A percentile compares a stretch with the other conserved stretches of the same genome.
phyloP scores from a whole-genome alignment of 2,329 filamentous ascomycete genomes.

The Ceratocystis lukuohia region DNA sequence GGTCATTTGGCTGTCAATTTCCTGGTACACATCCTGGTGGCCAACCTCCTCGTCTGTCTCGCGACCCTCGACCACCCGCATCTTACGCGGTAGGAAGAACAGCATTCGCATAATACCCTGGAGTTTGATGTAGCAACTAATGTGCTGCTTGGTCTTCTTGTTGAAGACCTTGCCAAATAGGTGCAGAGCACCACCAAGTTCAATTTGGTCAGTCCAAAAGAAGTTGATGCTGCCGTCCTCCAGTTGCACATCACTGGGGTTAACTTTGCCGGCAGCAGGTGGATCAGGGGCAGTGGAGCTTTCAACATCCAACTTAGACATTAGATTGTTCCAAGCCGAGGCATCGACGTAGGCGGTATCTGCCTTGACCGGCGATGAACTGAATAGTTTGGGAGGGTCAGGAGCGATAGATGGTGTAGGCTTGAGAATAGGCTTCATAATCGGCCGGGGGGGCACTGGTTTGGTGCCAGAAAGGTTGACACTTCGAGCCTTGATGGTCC shows the following conservation, averaged over 20 bases:
- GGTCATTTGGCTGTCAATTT: conserved; percentile 80
- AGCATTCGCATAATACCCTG: conserved; percentile 89
- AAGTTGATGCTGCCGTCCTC: conserved; percentile 82
- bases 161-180: conserved; percentile 94
- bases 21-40: conserved; percentile 80
- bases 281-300: conserved; percentile 43
- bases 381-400: conserved; percentile 40
- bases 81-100: conserved; percentile 75
- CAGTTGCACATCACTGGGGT: conserved; percentile 75
- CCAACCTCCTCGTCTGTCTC: conserved; percentile 65
- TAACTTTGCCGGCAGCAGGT: conserved; percentile 63
- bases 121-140: conserved; percentile 90
- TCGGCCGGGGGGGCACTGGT: conserved; percentile 41
- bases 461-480: conserved; percentile 78
- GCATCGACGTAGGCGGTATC: conserved; percentile 45
- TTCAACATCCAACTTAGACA: conserved; percentile 71
- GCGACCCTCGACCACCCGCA: conserved; percentile 41
- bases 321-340: conserved; percentile 77
- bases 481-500: conserved; percentile 51
- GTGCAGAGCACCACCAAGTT: conserved; percentile 80
- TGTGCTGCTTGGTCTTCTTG: conserved; percentile 62
- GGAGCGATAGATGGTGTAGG: conserved; percentile 41
- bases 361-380: conserved; percentile 15
- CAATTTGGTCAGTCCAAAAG: conserved; percentile 95
- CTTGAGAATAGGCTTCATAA: conserved; percentile 48